A percentile compares a stretch with the other conserved stretches of the same genome.
phyloP scores from a whole-genome alignment of 768 basidiomycete genomes.

The Phylloporus sp. region DNA sequence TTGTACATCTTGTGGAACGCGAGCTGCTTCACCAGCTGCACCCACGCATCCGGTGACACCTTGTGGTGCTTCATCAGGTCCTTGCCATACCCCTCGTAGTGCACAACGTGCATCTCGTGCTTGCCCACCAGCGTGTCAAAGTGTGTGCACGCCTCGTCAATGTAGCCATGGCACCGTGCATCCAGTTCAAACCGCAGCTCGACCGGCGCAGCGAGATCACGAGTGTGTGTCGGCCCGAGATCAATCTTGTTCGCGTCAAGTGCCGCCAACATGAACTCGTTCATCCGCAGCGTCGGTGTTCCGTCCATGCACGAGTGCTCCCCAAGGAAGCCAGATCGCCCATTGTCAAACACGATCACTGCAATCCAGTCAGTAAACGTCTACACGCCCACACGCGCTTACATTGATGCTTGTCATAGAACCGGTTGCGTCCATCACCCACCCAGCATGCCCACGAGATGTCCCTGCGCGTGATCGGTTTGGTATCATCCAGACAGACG shows the following conservation, averaged over 20 bases:
- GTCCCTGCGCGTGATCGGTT: conserved; percentile 78
- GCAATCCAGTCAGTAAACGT: conserved; percentile 1
- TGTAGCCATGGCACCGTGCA: conserved; percentile 43
- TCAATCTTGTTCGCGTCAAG: conserved; percentile 72
- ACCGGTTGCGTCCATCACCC: conserved; percentile 87
- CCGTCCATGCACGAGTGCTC: conserved; percentile 92
- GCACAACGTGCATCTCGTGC: conserved; percentile 81
- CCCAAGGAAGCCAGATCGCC: conserved; percentile 89
- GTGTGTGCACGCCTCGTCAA: conserved; percentile 56
- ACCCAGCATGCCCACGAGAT: conserved; percentile 83
- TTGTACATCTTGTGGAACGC: conserved; percentile 85
- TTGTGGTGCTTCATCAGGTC: conserved; percentile 76
- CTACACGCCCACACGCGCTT: conserved; percentile 21
- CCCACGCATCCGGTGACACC: conserved; percentile 91
- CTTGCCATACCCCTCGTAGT: conserved; percentile 90
- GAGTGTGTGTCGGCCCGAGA: conserved; percentile 53
- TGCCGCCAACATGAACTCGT: conserved; percentile 86
- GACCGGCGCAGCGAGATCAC: conserved; percentile 48
- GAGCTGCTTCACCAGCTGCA: conserved; percentile 92
- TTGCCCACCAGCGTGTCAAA: conserved; percentile 73
- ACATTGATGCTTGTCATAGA: conserved; percentile 97
- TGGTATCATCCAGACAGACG: conserved; percentile 78
- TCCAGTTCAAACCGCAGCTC: conserved; percentile 75
- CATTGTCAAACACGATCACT: conserved; percentile 95
- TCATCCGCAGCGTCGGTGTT: conserved; percentile 90